Percentiles rank a stretch among this genome's conserved stretches.
These are phyloP conservation scores for Boletus subparvulus DNA, from an alignment of 768 basidiomycete species.

Conservation along the genomic window DNA sequence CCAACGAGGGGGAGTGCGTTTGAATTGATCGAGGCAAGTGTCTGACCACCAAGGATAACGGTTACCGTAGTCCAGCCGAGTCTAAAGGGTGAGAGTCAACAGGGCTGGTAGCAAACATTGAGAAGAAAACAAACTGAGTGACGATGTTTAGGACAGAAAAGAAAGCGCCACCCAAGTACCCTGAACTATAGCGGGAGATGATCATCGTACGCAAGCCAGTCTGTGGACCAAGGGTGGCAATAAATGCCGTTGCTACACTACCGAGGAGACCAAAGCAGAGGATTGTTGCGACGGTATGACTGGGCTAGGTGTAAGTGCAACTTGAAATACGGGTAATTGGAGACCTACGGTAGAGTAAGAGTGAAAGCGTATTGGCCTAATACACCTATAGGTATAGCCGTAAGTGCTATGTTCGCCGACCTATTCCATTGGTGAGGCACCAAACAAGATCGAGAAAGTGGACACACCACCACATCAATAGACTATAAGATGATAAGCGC, in stretches of 20 bases:
- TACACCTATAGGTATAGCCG: constrained; percentile 50
- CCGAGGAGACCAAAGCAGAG: constrained; percentile 48
- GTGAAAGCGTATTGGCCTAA: constrained; percentile 49
- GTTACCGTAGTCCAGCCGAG: constrained; percentile 49
- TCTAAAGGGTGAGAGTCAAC: constrained; percentile 18
- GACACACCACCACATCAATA: constrained; percentile 47
- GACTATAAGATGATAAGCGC: constrained; percentile 24
- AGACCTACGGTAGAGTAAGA: constrained; percentile 44
- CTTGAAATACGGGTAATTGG: not conserved
- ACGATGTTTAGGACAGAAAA: constrained; percentile 55
- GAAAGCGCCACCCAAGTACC: constrained; percentile 48
- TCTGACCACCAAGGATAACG: constrained; percentile 57
- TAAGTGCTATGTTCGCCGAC: constrained; percentile 49
- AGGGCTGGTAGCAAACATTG: not conserved
- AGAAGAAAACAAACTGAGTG: constrained; percentile 36
- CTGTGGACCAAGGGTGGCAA: constrained; percentile 52
- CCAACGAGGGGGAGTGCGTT: constrained; percentile 46
- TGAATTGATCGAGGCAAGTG: constrained; percentile 45
- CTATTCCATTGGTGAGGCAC: constrained; percentile 19
- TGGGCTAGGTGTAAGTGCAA: constrained; percentile 14
- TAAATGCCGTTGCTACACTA: constrained; percentile 43
- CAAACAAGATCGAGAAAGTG: not conserved
- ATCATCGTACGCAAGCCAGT: constrained; percentile 58
- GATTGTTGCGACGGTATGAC: constrained; percentile 45
- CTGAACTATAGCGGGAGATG: constrained; percentile 47